phyloP scores from a whole-genome alignment of 2,329 filamentous ascomycete species.

The Cladophialophora bantiana region DNA sequence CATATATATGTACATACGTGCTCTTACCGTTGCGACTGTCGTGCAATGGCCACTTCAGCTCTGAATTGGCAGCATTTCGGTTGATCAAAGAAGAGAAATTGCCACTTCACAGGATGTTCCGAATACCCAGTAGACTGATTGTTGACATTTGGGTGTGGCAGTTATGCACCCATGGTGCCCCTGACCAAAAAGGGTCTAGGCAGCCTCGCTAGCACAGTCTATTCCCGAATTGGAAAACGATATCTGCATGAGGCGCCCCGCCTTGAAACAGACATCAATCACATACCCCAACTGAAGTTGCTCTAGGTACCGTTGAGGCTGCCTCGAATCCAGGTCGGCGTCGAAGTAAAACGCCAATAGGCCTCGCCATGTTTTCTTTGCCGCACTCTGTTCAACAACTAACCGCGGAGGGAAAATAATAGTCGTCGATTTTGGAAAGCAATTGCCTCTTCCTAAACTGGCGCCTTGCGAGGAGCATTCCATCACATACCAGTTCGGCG shows the following conservation, averaged over 20 bases:
- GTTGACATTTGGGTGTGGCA: no score
- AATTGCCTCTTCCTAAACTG: background rate
- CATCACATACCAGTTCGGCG: background rate
- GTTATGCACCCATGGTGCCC: background rate
- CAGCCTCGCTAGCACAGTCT: background rate
- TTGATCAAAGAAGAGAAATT: background rate
- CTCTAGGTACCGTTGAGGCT: background rate
- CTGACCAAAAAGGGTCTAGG: background rate
- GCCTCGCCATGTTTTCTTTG: background rate
- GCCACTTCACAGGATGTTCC: background rate
- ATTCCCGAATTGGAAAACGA: conserved; percentile 10
- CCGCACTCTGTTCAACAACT: background rate
- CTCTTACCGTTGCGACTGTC: background rate
- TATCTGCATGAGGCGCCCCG: conserved; percentile 9
- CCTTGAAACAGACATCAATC: background rate
- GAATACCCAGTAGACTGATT: no score
- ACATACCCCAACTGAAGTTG: background rate
- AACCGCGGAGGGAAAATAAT: background rate
- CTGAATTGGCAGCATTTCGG: conserved; percentile 6
- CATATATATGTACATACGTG: conserved; percentile 6
- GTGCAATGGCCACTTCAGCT: background rate
- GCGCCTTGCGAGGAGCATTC: background rate
- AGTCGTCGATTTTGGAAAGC: background rate
- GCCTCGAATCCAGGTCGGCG: background rate
- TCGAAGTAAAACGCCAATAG: background rate